Evolutionary conservation across 257 asterid species (phyloP).

Genomic region (Nemophila menziesii): DNA sequence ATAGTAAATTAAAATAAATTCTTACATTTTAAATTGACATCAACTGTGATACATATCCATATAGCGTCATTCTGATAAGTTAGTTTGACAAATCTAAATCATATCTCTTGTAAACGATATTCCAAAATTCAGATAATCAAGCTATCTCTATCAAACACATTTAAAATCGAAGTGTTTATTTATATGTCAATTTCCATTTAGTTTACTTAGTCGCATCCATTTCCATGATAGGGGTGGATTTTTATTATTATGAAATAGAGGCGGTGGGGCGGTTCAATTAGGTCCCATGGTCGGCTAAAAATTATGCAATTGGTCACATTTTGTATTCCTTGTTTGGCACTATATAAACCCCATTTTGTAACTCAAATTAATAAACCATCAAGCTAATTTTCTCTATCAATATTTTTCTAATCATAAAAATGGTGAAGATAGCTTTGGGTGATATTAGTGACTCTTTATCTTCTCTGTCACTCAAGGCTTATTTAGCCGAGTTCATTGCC

Average conservation of each 20-base stretch:
- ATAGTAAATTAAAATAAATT: too few relatives aligned
- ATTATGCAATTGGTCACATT: slow-evolving; percentile 7
- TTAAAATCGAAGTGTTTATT: not conserved
- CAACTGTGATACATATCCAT: too few relatives aligned
- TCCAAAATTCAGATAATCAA: too few relatives aligned
- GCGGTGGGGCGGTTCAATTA: slow-evolving; percentile 60
- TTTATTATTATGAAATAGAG: slow-evolving; percentile 16
- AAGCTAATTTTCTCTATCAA: not conserved
- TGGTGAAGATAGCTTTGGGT: slow-evolving; percentile 64
- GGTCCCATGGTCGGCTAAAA: slow-evolving; percentile 43
- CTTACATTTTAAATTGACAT: too few relatives aligned
- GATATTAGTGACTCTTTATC: slow-evolving; percentile 59
- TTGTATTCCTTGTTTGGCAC: slow-evolving; percentile 6
- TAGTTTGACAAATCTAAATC: too few relatives aligned
- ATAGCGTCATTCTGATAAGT: too few relatives aligned
- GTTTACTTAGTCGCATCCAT: slow-evolving; percentile 9
- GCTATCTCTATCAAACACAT: too few relatives aligned
- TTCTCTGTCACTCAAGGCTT: slow-evolving; percentile 31
- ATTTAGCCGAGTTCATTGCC: slow-evolving; percentile 62
- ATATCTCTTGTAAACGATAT: too few relatives aligned
- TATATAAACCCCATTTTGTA: slow-evolving; percentile 24
- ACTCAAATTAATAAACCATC: slow-evolving; percentile 8
- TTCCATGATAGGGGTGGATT: slow-evolving; percentile 4
- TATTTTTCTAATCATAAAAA: slow-evolving; percentile 1
- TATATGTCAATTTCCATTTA: not conserved